Conservation (phyloP, 1,139 yeast species). For the Meyerozyma sp. region DNA sequence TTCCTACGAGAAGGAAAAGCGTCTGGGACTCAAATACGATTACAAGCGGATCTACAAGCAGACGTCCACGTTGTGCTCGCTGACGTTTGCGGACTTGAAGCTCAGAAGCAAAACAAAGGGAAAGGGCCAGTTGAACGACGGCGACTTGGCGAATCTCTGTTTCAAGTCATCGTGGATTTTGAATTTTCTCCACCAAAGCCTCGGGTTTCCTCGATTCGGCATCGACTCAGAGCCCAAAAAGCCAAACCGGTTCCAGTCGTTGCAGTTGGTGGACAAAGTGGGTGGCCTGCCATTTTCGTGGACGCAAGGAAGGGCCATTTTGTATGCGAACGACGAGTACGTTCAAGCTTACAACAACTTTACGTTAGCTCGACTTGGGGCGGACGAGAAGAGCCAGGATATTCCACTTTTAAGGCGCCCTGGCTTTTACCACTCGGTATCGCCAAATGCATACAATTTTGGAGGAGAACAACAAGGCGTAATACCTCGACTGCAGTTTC, state of each 20-base stretch:
- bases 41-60: constrained; percentile 35
- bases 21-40: constrained; percentile 19
- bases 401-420: constrained; percentile 6
- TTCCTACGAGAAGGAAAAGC: constrained; percentile 17
- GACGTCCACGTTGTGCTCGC: constrained; percentile 44
- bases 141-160: constrained; percentile 18
- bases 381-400: neutral
- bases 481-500: constrained; percentile 39
- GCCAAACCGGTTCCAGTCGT: constrained; percentile 35
- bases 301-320: constrained; percentile 77
- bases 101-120: constrained; percentile 28
- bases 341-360: constrained; percentile 32
- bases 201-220: constrained; percentile 61
- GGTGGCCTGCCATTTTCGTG: constrained; percentile 70
- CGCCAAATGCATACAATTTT: constrained; percentile 39
- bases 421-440: constrained; percentile 50
- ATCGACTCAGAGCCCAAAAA: constrained; percentile 28
- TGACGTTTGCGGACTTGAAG: constrained; percentile 33
- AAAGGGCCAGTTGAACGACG: constrained; percentile 23
- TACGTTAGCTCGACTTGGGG: constrained; percentile 18
- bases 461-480: constrained; percentile 52
- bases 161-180: constrained; percentile 59
- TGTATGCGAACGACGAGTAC: constrained; percentile 51
- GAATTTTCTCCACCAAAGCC: constrained; percentile 65
- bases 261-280: constrained; percentile 57